These are phyloP conservation scores for Pseudohyphozyma bogoriensis DNA, from an alignment of 768 basidiomycete species.

Conservation along the genomic window DNA sequence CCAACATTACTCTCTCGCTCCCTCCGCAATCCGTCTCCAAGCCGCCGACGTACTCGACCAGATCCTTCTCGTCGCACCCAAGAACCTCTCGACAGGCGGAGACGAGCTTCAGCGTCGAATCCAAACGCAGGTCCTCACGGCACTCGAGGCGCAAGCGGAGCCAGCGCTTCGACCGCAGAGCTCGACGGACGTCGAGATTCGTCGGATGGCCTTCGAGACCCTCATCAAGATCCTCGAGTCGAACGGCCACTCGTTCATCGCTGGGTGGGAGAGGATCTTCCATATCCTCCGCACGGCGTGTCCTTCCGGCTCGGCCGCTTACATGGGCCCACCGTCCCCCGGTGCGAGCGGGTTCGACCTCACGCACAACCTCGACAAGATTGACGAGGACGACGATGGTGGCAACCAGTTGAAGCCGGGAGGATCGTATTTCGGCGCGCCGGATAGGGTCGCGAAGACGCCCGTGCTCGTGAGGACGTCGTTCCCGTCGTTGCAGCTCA, in stretches of 20 bases:
- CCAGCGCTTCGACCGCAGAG: slow-evolving; percentile 41
- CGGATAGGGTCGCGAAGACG: slow-evolving; percentile 43
- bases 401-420: background rate
- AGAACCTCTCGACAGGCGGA: slow-evolving; percentile 44
- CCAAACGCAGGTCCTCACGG: slow-evolving; percentile 75
- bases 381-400: slow-evolving; percentile 15
- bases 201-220: slow-evolving; percentile 78
- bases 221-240: slow-evolving; percentile 81
- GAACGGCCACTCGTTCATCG: slow-evolving; percentile 79
- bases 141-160: slow-evolving; percentile 67
- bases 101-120: slow-evolving; percentile 57
- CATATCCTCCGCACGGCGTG: slow-evolving; percentile 85
- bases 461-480: slow-evolving; percentile 70
- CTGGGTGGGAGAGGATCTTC: slow-evolving; percentile 90
- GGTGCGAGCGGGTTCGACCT: slow-evolving; percentile 1
- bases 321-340: slow-evolving; percentile 28
- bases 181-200: slow-evolving; percentile 57
- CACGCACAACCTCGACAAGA: slow-evolving; percentile 17
- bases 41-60: slow-evolving; percentile 80
- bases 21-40: slow-evolving; percentile 67
- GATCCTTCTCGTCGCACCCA: slow-evolving; percentile 64
- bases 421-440: background rate
- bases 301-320: slow-evolving; percentile 43
- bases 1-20: slow-evolving; percentile 58
- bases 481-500: slow-evolving; percentile 84